Evolutionary conservation across 345 rosid species (phyloP).

Genomic region (Ricinus communis): DNA sequence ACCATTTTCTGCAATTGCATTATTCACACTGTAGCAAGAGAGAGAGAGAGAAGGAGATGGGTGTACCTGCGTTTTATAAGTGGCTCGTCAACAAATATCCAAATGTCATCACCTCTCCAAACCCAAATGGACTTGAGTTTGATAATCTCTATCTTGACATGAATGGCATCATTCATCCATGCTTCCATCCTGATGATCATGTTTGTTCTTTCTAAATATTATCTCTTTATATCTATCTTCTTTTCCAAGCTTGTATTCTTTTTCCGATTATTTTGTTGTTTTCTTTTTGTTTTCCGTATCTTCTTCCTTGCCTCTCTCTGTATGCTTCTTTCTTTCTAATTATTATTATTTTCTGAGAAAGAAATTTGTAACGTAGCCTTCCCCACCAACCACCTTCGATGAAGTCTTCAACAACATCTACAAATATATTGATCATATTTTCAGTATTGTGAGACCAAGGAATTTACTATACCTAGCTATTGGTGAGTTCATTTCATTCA

Average conservation of each 20-base stretch:
- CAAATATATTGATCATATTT: slow-evolving; percentile 24
- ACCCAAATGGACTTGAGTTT: slow-evolving; percentile 30
- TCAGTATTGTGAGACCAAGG: slow-evolving; percentile 29
- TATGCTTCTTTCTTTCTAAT: too few relatives aligned
- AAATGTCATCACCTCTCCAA: slow-evolving; percentile 11
- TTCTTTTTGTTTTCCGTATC: too few relatives aligned
- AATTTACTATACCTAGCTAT: slow-evolving; percentile 31
- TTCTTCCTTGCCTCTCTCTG: too few relatives aligned
- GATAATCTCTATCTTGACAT: slow-evolving; percentile 38
- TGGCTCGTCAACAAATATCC: slow-evolving; percentile 35
- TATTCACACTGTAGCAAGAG: too few relatives aligned
- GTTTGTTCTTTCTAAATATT: neutral
- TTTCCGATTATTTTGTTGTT: neutral
- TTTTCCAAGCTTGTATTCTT: neutral
- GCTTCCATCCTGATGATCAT: slow-evolving; percentile 34
- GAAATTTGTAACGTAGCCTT: too few relatives aligned
- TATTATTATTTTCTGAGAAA: too few relatives aligned
- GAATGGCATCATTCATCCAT: slow-evolving; percentile 37
- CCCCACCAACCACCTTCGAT: slow-evolving; percentile 24
- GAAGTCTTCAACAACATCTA: slow-evolving; percentile 24
- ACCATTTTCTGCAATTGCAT: neutral
- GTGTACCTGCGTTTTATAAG: slow-evolving; percentile 33
- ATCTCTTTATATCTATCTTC: neutral
- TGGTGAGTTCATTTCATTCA: too few relatives aligned
- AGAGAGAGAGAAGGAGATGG: slow-evolving; percentile 22